A percentile compares a stretch with the other conserved stretches of the same genome.
phyloP scores from a whole-genome alignment of 148 eudicot species.

The Vaccinium darrowii region DNA sequence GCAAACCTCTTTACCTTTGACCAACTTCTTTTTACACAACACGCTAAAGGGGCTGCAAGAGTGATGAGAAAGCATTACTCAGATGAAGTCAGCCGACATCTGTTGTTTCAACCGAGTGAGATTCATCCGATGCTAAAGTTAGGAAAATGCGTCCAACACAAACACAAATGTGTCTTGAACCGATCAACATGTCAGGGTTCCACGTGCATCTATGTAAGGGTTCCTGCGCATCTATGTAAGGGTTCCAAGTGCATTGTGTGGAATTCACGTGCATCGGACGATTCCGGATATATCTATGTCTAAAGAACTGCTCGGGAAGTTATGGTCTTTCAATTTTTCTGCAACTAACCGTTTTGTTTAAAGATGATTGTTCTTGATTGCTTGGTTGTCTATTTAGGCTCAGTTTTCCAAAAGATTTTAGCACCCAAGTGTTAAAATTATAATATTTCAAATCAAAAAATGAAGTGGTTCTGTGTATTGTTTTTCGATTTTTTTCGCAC shows the following conservation, averaged over 20 bases:
- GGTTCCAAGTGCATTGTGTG: background rate
- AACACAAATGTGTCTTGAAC: background rate
- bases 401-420: too few species aligned
- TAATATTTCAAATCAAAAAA: too few species aligned
- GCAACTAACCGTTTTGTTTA: background rate
- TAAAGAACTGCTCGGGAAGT: background rate
- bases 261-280: too few species aligned
- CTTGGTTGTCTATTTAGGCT: background rate
- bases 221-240: too few species aligned
- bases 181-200: background rate
- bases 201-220: background rate
- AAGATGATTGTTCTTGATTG: background rate
- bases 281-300: too few species aligned
- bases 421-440: too few species aligned
- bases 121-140: background rate
- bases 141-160: background rate
- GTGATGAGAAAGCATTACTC: background rate
- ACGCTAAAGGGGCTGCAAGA: background rate
- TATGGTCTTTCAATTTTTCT: background rate
- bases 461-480: too few species aligned
- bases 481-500: too few species aligned
- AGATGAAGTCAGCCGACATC: background rate
- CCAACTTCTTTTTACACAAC: background rate
- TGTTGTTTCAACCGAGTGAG: background rate
- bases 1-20: background rate